Percentiles rank a stretch among this genome's conserved stretches.
Conservation (phyloP, 192 early-diverging fungal species). For the Podila epicladia region DNA sequence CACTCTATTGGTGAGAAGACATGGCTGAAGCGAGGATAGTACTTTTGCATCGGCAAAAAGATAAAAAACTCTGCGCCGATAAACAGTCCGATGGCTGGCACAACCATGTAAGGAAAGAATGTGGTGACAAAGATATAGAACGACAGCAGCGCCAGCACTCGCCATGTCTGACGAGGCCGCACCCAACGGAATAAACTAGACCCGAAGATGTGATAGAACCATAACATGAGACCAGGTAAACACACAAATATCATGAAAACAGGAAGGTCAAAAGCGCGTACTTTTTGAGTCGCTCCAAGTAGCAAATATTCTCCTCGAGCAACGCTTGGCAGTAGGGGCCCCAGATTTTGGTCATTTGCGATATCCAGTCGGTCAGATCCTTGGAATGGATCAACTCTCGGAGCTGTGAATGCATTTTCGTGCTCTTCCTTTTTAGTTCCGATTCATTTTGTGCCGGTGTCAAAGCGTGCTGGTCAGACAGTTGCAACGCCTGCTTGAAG, state of each 20-base stretch:
- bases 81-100: constrained; percentile 32
- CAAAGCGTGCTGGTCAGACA: constrained; percentile 1
- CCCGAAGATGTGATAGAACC: neutral
- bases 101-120: constrained; percentile 27
- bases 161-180: constrained; percentile 40
- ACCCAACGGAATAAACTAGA: constrained; percentile 42
- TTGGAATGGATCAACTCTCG: constrained; percentile 43
- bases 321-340: constrained; percentile 41
- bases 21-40: constrained; percentile 59
- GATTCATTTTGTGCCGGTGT: neutral
- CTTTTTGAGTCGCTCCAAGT: constrained; percentile 47
- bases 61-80: constrained; percentile 60
- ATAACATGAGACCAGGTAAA: no score
- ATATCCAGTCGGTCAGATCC: constrained; percentile 45
- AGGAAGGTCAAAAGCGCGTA: neutral
- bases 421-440: constrained; percentile 1
- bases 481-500: constrained; percentile 17
- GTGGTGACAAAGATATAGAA: constrained; percentile 32
- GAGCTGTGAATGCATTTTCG: constrained; percentile 35
- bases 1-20: constrained; percentile 57
- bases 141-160: constrained; percentile 28
- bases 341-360: constrained; percentile 46
- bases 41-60: constrained; percentile 49
- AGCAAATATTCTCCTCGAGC: constrained; percentile 34
- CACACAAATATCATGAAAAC: no score